Evolutionary conservation across 352 stramenopile species (phyloP).

Genomic region (Phytophthora nicotianae): DNA sequence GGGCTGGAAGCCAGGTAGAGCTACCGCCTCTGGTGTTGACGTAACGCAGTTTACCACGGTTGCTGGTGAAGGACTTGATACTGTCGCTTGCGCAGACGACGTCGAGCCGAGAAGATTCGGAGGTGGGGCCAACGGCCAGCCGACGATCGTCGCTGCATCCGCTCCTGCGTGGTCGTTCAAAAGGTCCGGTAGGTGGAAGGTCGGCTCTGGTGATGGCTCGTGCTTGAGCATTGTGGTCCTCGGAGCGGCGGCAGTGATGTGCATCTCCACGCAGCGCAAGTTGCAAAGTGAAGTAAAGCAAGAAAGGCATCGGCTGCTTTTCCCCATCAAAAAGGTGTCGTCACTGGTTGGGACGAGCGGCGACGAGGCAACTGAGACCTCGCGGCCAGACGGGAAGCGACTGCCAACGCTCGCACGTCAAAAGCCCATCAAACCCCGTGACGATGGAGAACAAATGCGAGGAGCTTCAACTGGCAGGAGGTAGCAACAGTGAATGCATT

Average conservation of each 20-base stretch:
- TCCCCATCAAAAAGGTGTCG: conserved; percentile 30
- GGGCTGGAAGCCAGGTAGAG: conserved; percentile 10
- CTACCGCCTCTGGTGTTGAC: conserved; percentile 11
- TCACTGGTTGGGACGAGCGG: conserved; percentile 35
- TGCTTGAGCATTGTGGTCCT: conserved; percentile 20
- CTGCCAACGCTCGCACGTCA: conserved; percentile 36
- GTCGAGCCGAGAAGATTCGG: conserved; percentile 26
- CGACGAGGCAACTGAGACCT: conserved; percentile 28
- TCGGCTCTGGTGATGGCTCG: conserved; percentile 22
- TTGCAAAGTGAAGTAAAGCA: conserved; percentile 35
- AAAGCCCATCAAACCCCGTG: conserved; percentile 23
- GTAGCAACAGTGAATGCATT: neutral
- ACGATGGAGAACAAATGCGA: conserved; percentile 30
- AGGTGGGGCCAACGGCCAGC: conserved; percentile 28
- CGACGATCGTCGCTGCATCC: conserved; percentile 11
- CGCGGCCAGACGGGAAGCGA: conserved; percentile 35
- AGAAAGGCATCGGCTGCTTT: conserved; percentile 2
- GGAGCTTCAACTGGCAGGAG: conserved; percentile 5
- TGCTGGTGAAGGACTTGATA: conserved; percentile 13
- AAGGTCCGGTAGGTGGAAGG: conserved; percentile 31
- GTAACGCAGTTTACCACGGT: conserved; percentile 6
- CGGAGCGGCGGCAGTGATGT: conserved; percentile 32
- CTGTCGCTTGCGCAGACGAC: conserved; percentile 19
- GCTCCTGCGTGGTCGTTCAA: conserved; percentile 7
- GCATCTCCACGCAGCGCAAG: conserved; percentile 33